phyloP scores from a whole-genome alignment of 73 alveolate species.

The Tetrahymena malaccensis region DNA sequence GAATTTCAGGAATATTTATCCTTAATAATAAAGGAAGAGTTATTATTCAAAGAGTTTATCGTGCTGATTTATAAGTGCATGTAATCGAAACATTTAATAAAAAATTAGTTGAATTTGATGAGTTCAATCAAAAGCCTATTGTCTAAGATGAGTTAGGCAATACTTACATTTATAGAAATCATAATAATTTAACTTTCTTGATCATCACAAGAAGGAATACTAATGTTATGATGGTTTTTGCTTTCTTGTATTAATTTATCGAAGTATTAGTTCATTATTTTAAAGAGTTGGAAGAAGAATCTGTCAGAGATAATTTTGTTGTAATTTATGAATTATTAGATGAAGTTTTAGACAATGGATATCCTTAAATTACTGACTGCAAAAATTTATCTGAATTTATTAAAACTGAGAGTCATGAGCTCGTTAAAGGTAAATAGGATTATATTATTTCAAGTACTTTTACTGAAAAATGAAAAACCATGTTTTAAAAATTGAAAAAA shows the following conservation, averaged over 20 bases:
- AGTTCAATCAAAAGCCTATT: constrained; percentile 67
- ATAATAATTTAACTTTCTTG: constrained; percentile 62
- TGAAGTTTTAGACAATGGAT: constrained; percentile 96
- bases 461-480: too few relatives aligned
- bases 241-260: constrained; percentile 78
- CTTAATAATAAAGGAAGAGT: constrained; percentile 67
- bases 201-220: constrained; percentile 92
- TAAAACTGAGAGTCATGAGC: constrained; percentile 84
- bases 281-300: constrained; percentile 91
- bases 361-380: constrained; percentile 93
- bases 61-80: constrained; percentile 56
- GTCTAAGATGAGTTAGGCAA: constrained; percentile 69
- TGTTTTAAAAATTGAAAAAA: too few relatives aligned
- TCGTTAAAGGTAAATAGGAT: background rate
- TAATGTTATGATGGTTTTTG: constrained; percentile 83
- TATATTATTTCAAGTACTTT: background rate
- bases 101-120: constrained; percentile 72
- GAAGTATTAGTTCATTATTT: constrained; percentile 86
- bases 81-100: constrained; percentile 54
- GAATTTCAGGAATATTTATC: constrained; percentile 67
- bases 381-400: constrained; percentile 71
- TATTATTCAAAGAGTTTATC: constrained; percentile 56
- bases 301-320: constrained; percentile 91
- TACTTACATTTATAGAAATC: constrained; percentile 86
- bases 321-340: constrained; percentile 92